These are phyloP conservation scores for Ceratobasidium sp. DNA, from an alignment of 1,284 basidiomycete species.

Conservation along the genomic window DNA sequence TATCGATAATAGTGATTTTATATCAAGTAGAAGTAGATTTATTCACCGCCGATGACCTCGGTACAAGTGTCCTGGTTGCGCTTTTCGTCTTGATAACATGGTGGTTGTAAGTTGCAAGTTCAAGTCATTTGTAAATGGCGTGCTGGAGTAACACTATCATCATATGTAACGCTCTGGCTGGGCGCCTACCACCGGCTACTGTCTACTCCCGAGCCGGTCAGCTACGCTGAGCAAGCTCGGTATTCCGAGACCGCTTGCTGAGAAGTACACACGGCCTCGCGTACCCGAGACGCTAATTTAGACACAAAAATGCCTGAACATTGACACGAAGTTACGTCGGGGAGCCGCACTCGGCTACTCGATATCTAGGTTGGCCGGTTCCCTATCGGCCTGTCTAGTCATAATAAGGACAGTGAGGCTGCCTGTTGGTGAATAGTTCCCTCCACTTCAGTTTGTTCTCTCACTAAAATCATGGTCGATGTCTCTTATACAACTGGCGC, in stretches of 20 bases:
- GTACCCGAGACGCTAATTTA: slow-evolving; percentile 1
- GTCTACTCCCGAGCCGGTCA: slow-evolving; percentile 4
- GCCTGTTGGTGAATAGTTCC: background rate
- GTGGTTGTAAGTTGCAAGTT: background rate
- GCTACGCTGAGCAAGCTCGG: background rate
- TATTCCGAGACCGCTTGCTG: slow-evolving; percentile 9
- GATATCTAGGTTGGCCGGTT: background rate
- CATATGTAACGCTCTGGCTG: too few relatives aligned
- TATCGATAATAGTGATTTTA: background rate
- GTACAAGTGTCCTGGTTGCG: slow-evolving; percentile 37
- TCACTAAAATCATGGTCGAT: background rate
- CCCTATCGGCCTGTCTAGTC: background rate
- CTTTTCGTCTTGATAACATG: background rate
- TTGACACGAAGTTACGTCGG: background rate
- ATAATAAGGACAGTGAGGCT: background rate
- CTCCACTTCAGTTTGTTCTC: background rate
- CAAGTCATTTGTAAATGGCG: background rate
- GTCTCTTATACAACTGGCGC: background rate
- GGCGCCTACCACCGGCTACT: slow-evolving; percentile 22
- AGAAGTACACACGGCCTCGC: background rate
- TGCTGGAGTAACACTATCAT: too few relatives aligned
- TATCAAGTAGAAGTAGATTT: background rate
- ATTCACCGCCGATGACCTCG: slow-evolving; percentile 44
- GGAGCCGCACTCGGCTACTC: background rate
- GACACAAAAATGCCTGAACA: background rate